A percentile compares a stretch with the other conserved stretches of the same genome.
These are phyloP conservation scores for Teratosphaeria zuluensis DNA, from an alignment of 2,329 filamentous ascomycete genomes.

Conservation along the genomic window DNA sequence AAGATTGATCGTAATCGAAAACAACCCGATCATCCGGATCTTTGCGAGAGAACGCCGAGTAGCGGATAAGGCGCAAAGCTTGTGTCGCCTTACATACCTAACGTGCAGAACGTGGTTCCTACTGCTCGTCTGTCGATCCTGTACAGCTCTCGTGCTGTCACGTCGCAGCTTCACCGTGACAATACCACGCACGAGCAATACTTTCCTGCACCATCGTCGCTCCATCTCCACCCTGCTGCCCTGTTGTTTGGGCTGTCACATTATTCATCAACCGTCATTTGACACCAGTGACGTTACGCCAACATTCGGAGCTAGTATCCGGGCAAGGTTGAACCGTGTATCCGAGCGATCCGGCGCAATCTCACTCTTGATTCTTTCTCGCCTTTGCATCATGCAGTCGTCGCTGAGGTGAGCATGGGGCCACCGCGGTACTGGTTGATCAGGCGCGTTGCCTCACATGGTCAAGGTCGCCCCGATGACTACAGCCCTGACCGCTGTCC, in stretches of 20 bases:
- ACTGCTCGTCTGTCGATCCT: not conserved
- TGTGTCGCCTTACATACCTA: not conserved
- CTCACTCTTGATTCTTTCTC: not conserved
- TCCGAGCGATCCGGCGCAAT: not conserved
- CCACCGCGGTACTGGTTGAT: not conserved
- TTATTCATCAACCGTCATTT: not conserved
- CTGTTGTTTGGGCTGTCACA: not conserved
- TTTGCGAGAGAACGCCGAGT: not conserved
- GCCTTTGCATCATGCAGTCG: not conserved
- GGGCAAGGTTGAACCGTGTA: not conserved
- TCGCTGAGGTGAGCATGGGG: not conserved
- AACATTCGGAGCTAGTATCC: not conserved
- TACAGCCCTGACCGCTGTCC: not conserved
- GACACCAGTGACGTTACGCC: not conserved
- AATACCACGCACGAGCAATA: not conserved
- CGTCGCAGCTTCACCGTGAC: not conserved
- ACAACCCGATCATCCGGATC: not conserved
- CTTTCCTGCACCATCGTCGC: not conserved
- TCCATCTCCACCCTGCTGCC: not conserved
- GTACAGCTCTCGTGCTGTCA: not conserved
- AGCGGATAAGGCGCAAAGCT: not conserved
- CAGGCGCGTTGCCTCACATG: not conserved
- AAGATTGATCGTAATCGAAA: not conserved
- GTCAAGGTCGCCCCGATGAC: not conserved
- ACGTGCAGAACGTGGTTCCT: too few species aligned